phyloP scores from a whole-genome alignment of 805 yeast species.

The Ogataea nitratoaversa region DNA sequence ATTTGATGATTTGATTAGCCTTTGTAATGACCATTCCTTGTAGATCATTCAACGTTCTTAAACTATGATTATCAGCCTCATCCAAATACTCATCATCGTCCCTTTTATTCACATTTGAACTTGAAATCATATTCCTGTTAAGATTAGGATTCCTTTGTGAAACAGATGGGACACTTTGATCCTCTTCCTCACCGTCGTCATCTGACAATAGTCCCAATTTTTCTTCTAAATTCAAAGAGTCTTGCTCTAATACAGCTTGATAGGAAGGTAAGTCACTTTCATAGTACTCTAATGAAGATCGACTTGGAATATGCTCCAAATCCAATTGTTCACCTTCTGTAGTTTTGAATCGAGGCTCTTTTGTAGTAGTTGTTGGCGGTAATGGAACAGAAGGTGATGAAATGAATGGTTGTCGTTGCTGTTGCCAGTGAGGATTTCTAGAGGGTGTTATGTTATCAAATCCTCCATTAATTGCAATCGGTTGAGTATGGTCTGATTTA shows the following conservation, averaged over 20 bases:
- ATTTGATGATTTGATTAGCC: conserved; percentile 16
- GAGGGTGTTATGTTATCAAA: neutral
- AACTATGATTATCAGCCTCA: conserved; percentile 1
- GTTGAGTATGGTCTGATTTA: neutral
- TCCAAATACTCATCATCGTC: conserved; percentile 1
- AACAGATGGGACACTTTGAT: neutral
- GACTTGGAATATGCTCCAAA: conserved; percentile 18
- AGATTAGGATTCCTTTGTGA: too few relatives aligned
- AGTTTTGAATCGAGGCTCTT: neutral
- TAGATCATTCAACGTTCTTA: conserved; percentile 17
- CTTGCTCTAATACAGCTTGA: conserved; percentile 24
- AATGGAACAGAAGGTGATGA: too few relatives aligned
- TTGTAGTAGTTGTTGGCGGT: too few relatives aligned
- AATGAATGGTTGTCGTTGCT: neutral
- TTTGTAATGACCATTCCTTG: conserved; percentile 14
- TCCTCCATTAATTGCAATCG: neutral
- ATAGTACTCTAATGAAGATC: conserved; percentile 23
- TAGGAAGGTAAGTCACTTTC: conserved; percentile 25
- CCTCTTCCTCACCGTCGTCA: conserved; percentile 8
- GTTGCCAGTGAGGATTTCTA: neutral
- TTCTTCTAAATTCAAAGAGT: conserved; percentile 16
- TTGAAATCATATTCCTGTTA: too few relatives aligned
- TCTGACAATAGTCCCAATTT: conserved; percentile 24
- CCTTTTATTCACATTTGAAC: conserved; percentile 4
- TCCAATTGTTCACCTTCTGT: neutral